A percentile compares a stretch with the other conserved stretches of the same genome.
phyloP scores from a whole-genome alignment of 371 early-diverging fungal genomes.

The Hamiltosporidium tvaerminnensis region DNA sequence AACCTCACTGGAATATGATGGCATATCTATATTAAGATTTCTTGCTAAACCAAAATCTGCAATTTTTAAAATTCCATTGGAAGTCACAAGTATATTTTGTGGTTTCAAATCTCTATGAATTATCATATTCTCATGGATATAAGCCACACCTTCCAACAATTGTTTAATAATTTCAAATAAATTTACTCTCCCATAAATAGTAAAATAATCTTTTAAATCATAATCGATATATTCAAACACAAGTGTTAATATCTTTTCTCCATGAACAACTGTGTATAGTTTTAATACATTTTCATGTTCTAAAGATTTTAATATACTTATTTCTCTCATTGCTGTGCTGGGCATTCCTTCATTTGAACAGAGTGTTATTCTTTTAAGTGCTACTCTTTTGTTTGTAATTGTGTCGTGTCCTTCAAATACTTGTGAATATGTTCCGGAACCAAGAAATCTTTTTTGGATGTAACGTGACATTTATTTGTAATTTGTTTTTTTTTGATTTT shows the following conservation, averaged over 20 bases:
- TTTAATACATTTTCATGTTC: conserved; percentile 80
- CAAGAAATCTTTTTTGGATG: too few species aligned
- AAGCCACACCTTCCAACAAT: conserved; percentile 61
- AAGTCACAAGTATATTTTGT: conserved; percentile 56
- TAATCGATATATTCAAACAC: conserved; percentile 77
- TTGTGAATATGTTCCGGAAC: conserved; percentile 94
- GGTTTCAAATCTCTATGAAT: conserved; percentile 48
- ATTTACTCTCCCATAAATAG: not conserved
- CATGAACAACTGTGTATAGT: conserved; percentile 51
- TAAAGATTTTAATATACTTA: conserved; percentile 76
- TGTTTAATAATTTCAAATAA: conserved; percentile 63
- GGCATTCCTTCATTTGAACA: conserved; percentile 67
- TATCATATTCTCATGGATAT: conserved; percentile 60
- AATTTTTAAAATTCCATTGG: conserved; percentile 62
- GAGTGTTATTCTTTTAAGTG: conserved; percentile 81
- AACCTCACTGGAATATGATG: conserved; percentile 57
- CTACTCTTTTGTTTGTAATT: conserved; percentile 71
- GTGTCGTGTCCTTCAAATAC: conserved; percentile 83
- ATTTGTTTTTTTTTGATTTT: too few species aligned
- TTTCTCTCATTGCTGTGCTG: conserved; percentile 74
- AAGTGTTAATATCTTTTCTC: conserved; percentile 63
- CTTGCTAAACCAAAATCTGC: conserved; percentile 81
- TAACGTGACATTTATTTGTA: too few species aligned
- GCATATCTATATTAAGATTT: conserved; percentile 59
- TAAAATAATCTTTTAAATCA: conserved; percentile 24